These are phyloP conservation scores for Suhomyces choctaworum DNA, from an alignment of 1,139 yeast genomes.

Conservation along the genomic window DNA sequence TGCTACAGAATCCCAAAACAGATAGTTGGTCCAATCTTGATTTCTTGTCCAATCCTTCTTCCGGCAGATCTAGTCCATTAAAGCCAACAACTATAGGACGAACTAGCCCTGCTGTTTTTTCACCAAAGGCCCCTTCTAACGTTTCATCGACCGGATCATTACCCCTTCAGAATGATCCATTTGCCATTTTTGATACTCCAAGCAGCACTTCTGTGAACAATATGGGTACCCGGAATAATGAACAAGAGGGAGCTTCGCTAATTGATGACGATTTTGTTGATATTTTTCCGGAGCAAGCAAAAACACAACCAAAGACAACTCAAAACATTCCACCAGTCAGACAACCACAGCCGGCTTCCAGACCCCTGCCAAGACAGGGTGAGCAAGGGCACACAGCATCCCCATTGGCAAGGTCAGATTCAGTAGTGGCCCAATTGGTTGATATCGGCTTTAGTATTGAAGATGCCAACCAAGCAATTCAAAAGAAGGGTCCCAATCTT, in stretches of 20 bases:
- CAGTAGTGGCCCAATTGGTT: slow-evolving; percentile 64
- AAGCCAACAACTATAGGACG: not conserved
- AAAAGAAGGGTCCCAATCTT: slow-evolving; percentile 56
- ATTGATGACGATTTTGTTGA: slow-evolving; percentile 49
- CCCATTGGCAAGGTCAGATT: slow-evolving; percentile 35
- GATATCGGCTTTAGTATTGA: slow-evolving; percentile 79
- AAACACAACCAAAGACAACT: not conserved
- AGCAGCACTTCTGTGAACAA: not conserved
- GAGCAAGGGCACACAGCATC: not conserved
- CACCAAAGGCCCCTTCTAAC: slow-evolving; percentile 4
- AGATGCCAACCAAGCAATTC: slow-evolving; percentile 62
- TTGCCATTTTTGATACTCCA: slow-evolving; percentile 18
- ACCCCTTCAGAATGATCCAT: slow-evolving; percentile 17
- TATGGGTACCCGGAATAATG: not conserved
- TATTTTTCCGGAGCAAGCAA: slow-evolving; percentile 22
- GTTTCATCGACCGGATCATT: slow-evolving; percentile 11
- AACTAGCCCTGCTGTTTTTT: slow-evolving; percentile 12
- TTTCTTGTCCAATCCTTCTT: slow-evolving; percentile 9
- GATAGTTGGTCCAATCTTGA: slow-evolving; percentile 26
- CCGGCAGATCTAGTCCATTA: slow-evolving; percentile 8
- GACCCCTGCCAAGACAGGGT: not conserved
- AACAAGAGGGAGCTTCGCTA: slow-evolving; percentile 16
- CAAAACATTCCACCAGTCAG: not conserved
- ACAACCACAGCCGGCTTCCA: not conserved
- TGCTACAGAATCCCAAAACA: slow-evolving; percentile 8